Evolutionary conservation across 805 yeast species (phyloP).

Genomic region (Metschnikowia shivogae): DNA sequence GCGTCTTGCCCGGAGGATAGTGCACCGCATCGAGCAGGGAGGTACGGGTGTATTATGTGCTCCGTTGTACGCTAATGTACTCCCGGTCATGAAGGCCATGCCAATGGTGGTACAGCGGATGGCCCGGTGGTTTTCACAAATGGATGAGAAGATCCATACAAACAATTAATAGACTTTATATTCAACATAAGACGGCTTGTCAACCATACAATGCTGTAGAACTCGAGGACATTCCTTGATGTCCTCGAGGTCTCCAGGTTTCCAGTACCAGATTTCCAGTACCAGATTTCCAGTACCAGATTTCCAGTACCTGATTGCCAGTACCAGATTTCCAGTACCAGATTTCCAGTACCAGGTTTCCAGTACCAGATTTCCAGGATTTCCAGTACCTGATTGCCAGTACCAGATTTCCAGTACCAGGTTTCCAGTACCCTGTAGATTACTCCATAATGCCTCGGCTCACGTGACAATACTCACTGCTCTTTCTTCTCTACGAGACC

Average conservation of each 20-base stretch:
- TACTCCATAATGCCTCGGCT: no score
- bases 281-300: no score
- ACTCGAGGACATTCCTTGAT: no score
- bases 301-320: no score
- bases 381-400: no score
- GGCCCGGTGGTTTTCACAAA: conserved; percentile 33
- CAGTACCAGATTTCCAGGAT: no score
- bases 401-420: no score
- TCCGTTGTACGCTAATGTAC: conserved; percentile 46
- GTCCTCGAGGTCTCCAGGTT: no score
- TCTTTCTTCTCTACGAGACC: conserved; percentile 18
- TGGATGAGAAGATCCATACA: conserved; percentile 31
- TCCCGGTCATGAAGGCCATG: conserved; percentile 39
- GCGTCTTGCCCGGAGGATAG: conserved; percentile 34
- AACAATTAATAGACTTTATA: background rate
- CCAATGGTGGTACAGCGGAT: conserved; percentile 38
- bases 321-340: no score
- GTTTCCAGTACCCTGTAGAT: no score
- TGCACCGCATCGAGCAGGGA: conserved; percentile 32
- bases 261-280: no score
- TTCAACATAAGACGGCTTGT: background rate
- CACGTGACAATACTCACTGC: conserved; percentile 2
- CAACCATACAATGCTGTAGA: background rate
- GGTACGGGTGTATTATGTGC: conserved; percentile 38
- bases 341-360: no score